Evolutionary conservation across 176 grass and related monocot species (phyloP), one percentile per base, ranked within the genome.

Genomic region (Carex kokanica): DNA sequence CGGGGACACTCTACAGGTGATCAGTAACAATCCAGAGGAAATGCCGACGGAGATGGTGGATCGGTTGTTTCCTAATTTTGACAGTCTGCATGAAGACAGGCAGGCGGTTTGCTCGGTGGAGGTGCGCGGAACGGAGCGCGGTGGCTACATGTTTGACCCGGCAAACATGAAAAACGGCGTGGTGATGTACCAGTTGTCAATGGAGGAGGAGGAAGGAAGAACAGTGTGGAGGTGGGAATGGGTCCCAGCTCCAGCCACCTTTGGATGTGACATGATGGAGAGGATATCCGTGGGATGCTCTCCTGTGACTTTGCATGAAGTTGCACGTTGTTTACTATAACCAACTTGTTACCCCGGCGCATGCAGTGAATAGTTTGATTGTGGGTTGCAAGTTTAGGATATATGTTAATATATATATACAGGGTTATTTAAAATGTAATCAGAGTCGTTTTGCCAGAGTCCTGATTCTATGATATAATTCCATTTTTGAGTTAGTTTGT

Each of bases 71-170:
- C 88, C 82, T 0, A 36, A 71, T 71, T 74, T 69, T 29, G 20
- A 36, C 6, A 41, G 83, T 3, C 74, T 41, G 1, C 81, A 83
- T 29, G 87, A 83, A 1, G 94, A 86, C 2, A 87, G 18, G 64
- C 53, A 2, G 85, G 75, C 14, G 65, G 85, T 71, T 62, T 11
- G 59, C 0, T 88, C 83, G 27, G 74, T 97, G 36, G 90, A 83
- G 34, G 81, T 98, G 43, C 58, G 85, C 78, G 85, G 90, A 56
- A 83, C 62, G 67, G 82, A 81, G 64, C 18, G 40, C 0, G 91
- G 86, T 12, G 95, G 92, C 1, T 98, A 98, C 83, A 72, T 98
- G 70, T 94, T 91, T 86, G 92, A n/a, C n/a, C n/a, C n/a, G n/a
- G n/a, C n/a, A n/a, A n/a, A n/a, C n/a, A n/a, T n/a, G n/a, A n/a